These are phyloP conservation scores for Psilocybe mexicana DNA, from an alignment of 1,284 basidiomycete genomes.

Conservation along the genomic window DNA sequence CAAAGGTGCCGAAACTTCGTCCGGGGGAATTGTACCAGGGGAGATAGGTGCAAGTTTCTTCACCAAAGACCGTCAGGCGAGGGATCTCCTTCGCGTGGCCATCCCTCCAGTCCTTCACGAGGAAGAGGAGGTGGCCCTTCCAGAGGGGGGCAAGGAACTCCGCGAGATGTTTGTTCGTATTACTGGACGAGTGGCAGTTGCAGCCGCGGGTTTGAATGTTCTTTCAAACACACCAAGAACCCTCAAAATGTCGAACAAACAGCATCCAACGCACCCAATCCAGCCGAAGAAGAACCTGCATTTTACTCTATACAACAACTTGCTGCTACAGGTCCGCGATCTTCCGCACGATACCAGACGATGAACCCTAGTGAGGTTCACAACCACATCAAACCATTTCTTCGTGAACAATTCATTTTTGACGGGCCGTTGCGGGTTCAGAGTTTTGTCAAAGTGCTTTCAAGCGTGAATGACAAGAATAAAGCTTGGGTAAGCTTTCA, in stretches of 20 bases:
- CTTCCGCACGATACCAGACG: slow-evolving; percentile 22
- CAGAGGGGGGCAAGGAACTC: neutral
- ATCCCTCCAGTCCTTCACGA: neutral
- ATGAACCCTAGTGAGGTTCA: slow-evolving; percentile 48
- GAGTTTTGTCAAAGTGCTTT: slow-evolving; percentile 47
- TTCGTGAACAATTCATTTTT: slow-evolving; percentile 47
- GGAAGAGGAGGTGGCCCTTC: no score
- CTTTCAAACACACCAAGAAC: slow-evolving; percentile 37
- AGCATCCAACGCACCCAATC: slow-evolving; percentile 13
- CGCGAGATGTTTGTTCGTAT: slow-evolving; percentile 40
- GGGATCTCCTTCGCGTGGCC: neutral
- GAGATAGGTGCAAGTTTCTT: neutral
- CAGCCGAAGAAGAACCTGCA: slow-evolving; percentile 30
- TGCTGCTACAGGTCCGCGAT: slow-evolving; percentile 35
- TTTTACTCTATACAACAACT: slow-evolving; percentile 51
- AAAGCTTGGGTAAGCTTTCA: slow-evolving; percentile 46
- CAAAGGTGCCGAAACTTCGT: neutral
- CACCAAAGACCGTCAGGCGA: neutral
- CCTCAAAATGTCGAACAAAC: neutral
- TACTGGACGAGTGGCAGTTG: slow-evolving; percentile 57
- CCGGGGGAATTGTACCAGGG: neutral
- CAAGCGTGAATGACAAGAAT: slow-evolving; percentile 47
- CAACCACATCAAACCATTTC: slow-evolving; percentile 45
- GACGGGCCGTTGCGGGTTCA: slow-evolving; percentile 40
- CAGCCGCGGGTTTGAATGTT: slow-evolving; percentile 47